Evolutionary conservation across 768 basidiomycete genomes (phyloP).

Genomic region (Sarcodon sp.): DNA sequence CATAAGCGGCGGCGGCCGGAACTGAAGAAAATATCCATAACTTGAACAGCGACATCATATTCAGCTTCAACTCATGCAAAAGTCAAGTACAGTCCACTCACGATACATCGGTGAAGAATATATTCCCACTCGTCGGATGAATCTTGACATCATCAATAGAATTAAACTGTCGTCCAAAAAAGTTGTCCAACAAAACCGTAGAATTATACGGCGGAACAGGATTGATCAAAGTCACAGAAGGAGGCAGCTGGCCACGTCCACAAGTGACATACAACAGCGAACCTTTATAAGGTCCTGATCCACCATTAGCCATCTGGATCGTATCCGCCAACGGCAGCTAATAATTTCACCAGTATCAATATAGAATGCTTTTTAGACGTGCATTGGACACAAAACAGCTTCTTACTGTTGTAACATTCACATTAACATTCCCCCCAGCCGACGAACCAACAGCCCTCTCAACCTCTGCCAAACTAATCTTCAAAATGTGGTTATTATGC

Average conservation of each 20-base stretch:
- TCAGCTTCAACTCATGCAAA: neutral
- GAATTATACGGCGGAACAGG: constrained; percentile 50
- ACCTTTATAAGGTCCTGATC: constrained; percentile 48
- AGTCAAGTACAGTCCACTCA: constrained; percentile 19
- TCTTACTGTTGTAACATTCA: constrained; percentile 45
- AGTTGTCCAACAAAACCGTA: constrained; percentile 67
- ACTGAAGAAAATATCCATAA: constrained; percentile 51
- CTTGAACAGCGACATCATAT: constrained; percentile 9
- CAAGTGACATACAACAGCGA: constrained; percentile 51
- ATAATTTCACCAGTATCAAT: neutral
- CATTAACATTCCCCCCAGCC: constrained; percentile 15
- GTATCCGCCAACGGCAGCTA: constrained; percentile 46
- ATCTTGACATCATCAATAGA: constrained; percentile 72
- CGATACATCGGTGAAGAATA: constrained; percentile 69
- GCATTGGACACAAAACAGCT: too few relatives aligned
- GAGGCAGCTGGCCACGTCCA: constrained; percentile 49
- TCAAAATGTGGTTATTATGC: constrained; percentile 50
- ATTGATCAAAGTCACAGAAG: constrained; percentile 53
- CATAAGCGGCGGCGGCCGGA: constrained; percentile 51
- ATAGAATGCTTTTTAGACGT: constrained; percentile 22
- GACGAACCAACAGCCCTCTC: constrained; percentile 26
- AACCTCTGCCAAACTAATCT: constrained; percentile 47
- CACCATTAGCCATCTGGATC: constrained; percentile 62
- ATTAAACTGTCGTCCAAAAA: constrained; percentile 70
- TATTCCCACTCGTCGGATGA: constrained; percentile 46